These are phyloP conservation scores for Trichothecium roseum DNA, from an alignment of 2,329 filamentous ascomycete genomes.

Conservation along the genomic window DNA sequence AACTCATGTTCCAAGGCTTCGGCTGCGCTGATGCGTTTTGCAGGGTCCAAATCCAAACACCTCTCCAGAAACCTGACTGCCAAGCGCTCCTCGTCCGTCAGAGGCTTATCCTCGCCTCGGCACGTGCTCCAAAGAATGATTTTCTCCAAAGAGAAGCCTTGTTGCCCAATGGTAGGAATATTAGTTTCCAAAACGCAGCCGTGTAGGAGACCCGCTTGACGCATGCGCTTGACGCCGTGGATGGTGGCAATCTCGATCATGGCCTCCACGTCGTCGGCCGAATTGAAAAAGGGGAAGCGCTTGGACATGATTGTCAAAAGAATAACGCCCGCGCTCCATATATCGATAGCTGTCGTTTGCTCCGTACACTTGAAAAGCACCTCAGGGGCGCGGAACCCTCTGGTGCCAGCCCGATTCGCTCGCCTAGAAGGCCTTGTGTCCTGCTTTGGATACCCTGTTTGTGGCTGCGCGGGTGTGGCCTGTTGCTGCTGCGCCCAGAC, in stretches of 20 bases:
- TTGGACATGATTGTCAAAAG: conserved; percentile 86
- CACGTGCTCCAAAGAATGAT: conserved; percentile 93
- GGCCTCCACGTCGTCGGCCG: conserved; percentile 93
- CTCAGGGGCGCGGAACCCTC: conserved; percentile 92
- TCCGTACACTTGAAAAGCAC: conserved; percentile 95
- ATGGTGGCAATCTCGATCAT: conserved; percentile 97
- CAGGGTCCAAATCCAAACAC: conserved; percentile 69
- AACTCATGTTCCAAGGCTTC: conserved; percentile 69
- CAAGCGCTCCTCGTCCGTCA: conserved; percentile 59
- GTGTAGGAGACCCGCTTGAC: conserved; percentile 68
- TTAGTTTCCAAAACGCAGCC: conserved; percentile 88
- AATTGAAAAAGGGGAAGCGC: conserved; percentile 97
- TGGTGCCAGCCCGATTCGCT: conserved; percentile 87
- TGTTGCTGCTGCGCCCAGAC: conserved; percentile 34
- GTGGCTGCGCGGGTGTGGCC: conserved; percentile 18
- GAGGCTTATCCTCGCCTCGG: conserved; percentile 46
- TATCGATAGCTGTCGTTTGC: conserved; percentile 87
- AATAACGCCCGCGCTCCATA: conserved; percentile 97
- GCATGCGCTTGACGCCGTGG: conserved; percentile 81
- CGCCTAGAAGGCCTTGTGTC: conserved; percentile 80
- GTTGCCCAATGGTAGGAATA: conserved; percentile 79
- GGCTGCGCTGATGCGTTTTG: conserved; percentile 61
- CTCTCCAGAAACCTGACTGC: conserved; percentile 62
- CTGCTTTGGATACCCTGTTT: conserved; percentile 72
- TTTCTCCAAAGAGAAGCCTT: conserved; percentile 81